These are phyloP conservation scores for Ploettnerulaceae sp. DNA, from an alignment of 2,329 filamentous ascomycete genomes.

Conservation along the genomic window DNA sequence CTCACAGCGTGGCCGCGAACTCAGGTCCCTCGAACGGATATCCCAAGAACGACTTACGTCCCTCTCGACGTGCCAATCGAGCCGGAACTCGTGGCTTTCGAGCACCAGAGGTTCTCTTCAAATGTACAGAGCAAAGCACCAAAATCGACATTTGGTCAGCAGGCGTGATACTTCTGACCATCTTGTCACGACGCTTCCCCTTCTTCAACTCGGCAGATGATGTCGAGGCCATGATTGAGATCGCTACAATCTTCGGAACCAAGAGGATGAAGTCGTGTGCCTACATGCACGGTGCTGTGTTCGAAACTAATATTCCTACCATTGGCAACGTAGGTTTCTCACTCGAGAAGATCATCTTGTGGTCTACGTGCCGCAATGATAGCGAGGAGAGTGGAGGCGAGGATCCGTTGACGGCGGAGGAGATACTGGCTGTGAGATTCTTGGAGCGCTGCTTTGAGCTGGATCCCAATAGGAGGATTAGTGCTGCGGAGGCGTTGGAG, in stretches of 20 bases:
- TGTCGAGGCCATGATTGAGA: constrained; percentile 95
- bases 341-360: constrained; percentile 89
- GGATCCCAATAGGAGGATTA: constrained; percentile 69
- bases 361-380: constrained; percentile 78
- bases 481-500: constrained; percentile 65
- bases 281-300: constrained; percentile 80
- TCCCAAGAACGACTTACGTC: constrained; percentile 83
- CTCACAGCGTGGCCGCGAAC: constrained; percentile 54
- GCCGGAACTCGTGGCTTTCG: constrained; percentile 94
- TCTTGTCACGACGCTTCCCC: constrained; percentile 86
- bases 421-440: constrained; percentile 69
- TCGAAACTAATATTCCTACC: constrained; percentile 89
- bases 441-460: constrained; percentile 69
- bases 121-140: constrained; percentile 91
- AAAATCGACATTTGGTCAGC: constrained; percentile 97
- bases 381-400: constrained; percentile 46
- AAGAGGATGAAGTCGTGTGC: constrained; percentile 80
- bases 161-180: constrained; percentile 94
- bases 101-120: constrained; percentile 92
- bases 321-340: constrained; percentile 80
- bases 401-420: constrained; percentile 56
- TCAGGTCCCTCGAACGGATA: constrained; percentile 60
- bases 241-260: constrained; percentile 87
- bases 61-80: constrained; percentile 85
- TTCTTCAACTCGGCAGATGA: constrained; percentile 99